Evolutionary conservation across 2,329 filamentous ascomycete species (phyloP), one percentile per base, ranked within the genome.

Genomic region (Colletotrichum paranaense): DNA sequence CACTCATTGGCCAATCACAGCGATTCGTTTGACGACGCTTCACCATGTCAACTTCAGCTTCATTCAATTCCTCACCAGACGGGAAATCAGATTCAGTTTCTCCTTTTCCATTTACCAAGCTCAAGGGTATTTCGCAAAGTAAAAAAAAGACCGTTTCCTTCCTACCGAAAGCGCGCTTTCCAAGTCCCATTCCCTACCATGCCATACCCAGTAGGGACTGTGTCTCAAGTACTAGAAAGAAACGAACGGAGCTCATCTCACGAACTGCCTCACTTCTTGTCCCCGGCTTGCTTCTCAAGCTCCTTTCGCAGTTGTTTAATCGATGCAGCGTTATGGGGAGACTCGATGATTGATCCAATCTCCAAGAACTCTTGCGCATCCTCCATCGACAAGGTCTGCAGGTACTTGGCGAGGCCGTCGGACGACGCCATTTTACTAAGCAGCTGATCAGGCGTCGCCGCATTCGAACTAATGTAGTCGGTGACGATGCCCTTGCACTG

Each of bases 1-100:
- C 14, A 2, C 6, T 52, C 7, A 67, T 71, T 74, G 71, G 30
- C 73, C 73, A 75, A 75, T 74, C 69, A 64, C 22, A 55, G 8
- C 1, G 14, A 64, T 8, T n/a, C n/a, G 26, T 64, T 35, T 53
- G 46, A 38, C 46, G n/a, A 28, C 11, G 42, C 30, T 28, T 53
- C 8, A 38, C 5, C n/a, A 16, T n/a, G 11, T 35, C 46, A 6
- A 28, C 7, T 16, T 62, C 16, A 62, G 26, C 38, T 7, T 28
- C 24, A 19, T 26, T 57, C 55, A 32, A 2, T 57, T 49, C 35
- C 30, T 62, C 11, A 12, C 1, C 5, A 24, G 19, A 8, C 19
- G 19, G 42, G 14, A 19, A 42, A n/a, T 19, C 16, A 9, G 16
- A 46, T 7, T 46, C 6, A n/a, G n/a, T 19, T 19, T 7, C n/a